These are phyloP conservation scores for Teunomyces cretensis DNA, from an alignment of 805 yeast species.

Conservation along the genomic window DNA sequence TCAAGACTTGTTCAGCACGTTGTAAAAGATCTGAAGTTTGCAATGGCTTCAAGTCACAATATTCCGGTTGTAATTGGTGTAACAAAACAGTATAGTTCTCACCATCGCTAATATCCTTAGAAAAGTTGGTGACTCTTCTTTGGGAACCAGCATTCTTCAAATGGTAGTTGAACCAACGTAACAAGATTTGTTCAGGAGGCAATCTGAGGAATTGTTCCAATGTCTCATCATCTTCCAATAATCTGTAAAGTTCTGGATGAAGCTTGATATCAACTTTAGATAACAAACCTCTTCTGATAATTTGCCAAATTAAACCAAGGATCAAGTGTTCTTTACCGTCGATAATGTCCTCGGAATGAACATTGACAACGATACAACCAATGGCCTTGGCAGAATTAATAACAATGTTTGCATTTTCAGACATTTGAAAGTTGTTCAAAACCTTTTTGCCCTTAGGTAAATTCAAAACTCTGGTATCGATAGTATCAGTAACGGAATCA, in stretches of 20 bases:
- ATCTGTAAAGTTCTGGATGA: slow-evolving; percentile 94
- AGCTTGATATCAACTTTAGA: slow-evolving; percentile 93
- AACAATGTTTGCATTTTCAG: slow-evolving; percentile 96
- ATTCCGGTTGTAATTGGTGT: slow-evolving; percentile 81
- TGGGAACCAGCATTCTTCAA: slow-evolving; percentile 88
- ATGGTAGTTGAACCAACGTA: slow-evolving; percentile 97
- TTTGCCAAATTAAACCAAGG: slow-evolving; percentile 93
- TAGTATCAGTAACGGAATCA: slow-evolving; percentile 97
- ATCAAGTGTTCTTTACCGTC: slow-evolving; percentile 94
- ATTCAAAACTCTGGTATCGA: slow-evolving; percentile 95
- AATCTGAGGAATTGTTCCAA: slow-evolving; percentile 93
- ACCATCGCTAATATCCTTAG: slow-evolving; percentile 88
- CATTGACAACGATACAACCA: slow-evolving; percentile 97
- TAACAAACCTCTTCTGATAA: slow-evolving; percentile 92
- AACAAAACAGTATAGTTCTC: slow-evolving; percentile 90
- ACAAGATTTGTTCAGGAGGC: slow-evolving; percentile 94
- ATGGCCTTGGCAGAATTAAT: slow-evolving; percentile 98
- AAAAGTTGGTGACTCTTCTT: slow-evolving; percentile 83
- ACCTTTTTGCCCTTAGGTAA: slow-evolving; percentile 71
- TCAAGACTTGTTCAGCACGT: slow-evolving; percentile 85
- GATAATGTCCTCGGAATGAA: slow-evolving; percentile 91
- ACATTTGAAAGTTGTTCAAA: slow-evolving; percentile 90
- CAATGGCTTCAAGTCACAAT: slow-evolving; percentile 81
- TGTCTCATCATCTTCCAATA: slow-evolving; percentile 95
- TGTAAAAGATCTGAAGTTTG: slow-evolving; percentile 69